These are phyloP conservation scores for Colletotrichum sp. DNA, from an alignment of 2,329 filamentous ascomycete genomes.

Conservation along the genomic window DNA sequence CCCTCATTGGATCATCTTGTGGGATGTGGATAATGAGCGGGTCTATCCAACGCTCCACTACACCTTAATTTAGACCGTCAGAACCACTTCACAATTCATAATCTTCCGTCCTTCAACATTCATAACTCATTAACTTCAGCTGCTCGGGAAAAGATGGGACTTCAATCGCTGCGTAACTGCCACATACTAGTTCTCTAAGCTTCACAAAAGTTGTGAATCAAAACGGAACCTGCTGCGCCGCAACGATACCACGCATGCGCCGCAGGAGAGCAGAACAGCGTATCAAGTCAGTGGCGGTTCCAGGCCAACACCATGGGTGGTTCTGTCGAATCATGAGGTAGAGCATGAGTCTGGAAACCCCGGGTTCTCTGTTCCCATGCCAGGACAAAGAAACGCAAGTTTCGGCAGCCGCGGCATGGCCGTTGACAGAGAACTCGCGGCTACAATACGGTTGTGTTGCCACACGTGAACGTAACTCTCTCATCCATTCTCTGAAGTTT, in stretches of 20 bases:
- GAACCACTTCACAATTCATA: background rate
- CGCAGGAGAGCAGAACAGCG: background rate
- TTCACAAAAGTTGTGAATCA: background rate
- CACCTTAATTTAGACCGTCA: constrained; percentile 8
- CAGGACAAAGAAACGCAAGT: background rate
- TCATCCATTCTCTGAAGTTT: background rate
- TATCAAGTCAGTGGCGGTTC: background rate
- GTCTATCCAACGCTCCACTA: background rate
- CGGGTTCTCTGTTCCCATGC: background rate
- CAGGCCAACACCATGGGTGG: background rate
- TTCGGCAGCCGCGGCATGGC: background rate
- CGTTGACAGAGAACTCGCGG: background rate
- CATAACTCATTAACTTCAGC: background rate
- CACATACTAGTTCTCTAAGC: too few species aligned
- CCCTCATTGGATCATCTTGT: background rate
- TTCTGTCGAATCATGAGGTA: background rate
- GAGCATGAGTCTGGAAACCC: background rate
- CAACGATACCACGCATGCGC: background rate
- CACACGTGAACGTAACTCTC: background rate
- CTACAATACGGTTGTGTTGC: background rate
- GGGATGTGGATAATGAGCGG: background rate
- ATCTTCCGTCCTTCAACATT: background rate
- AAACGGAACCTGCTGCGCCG: background rate
- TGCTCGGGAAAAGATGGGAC: too few species aligned
- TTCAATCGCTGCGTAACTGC: too few species aligned